Evolutionary conservation across 2,329 filamentous ascomycete species (phyloP).

Genomic region (Colletotrichum cordylinicola): DNA sequence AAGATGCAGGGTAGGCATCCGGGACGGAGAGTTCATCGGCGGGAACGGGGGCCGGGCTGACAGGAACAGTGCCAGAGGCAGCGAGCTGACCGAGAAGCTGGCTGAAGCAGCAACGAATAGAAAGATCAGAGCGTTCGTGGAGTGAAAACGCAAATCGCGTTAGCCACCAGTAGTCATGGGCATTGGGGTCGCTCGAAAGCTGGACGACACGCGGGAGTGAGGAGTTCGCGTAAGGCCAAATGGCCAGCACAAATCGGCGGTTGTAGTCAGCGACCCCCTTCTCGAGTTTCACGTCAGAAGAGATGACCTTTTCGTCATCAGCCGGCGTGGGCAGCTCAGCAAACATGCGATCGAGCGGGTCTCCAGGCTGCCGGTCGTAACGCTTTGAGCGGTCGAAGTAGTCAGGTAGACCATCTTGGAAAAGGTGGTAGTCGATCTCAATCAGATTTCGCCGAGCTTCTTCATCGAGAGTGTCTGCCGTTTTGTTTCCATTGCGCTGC

Average conservation of each 20-base stretch:
- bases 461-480: not conserved
- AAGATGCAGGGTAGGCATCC: not conserved
- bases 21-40: not conserved
- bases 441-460: not conserved
- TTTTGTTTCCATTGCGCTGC: not conserved
- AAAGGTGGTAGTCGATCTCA: constrained; percentile 11
- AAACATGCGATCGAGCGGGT: constrained; percentile 13
- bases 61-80: not conserved
- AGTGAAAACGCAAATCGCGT: constrained; percentile 15
- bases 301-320: not conserved
- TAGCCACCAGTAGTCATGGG: constrained; percentile 12
- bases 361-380: constrained; percentile 6
- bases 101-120: constrained; percentile 11
- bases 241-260: not conserved
- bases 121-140: not conserved
- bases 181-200: not conserved
- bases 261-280: not conserved
- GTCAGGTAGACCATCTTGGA: constrained; percentile 1
- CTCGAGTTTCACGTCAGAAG: not conserved
- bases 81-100: constrained; percentile 11
- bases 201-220: not conserved
- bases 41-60: not conserved
- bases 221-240: constrained; percentile 22
- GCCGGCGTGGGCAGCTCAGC: not conserved
- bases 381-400: constrained; percentile 1